Evolutionary conservation across 2,329 filamentous ascomycete species (phyloP), one percentile per base, ranked within the genome.

Genomic region (Pseudocercospora cruenta): DNA sequence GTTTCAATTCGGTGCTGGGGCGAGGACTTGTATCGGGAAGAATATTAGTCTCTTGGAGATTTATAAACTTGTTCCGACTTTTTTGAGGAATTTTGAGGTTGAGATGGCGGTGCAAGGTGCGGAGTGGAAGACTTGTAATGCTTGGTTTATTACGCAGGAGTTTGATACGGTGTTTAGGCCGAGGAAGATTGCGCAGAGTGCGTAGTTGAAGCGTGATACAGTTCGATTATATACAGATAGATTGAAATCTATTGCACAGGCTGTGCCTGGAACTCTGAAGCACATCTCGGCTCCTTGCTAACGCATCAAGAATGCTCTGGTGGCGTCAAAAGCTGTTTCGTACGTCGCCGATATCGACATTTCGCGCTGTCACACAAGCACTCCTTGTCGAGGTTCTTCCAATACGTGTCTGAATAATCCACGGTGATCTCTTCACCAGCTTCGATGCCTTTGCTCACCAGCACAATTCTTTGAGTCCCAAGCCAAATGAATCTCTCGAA

Each of bases 1-100:
- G 88, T 82, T 91, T 75, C 89, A 91, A 71, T 92, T 92, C 76
- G 90, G 90, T 1, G 90, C 90, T 78, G 90, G 90, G 0, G 85
- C 86, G 10, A 80, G 90, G 72, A 91, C 90, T 1, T 92, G 90
- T 71, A 83, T 86, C 58, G 90, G 90, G 2, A 83, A 82, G 78
- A 84, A 84, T 66, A 81, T 85, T 62, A 69, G 58, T 53, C 65
- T 84, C 67, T 64, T 84, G 66, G 83, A 85, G 74, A 81, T 84
- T 7, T 84, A 83, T 68, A 85, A 85, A 75, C 70, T 84, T 10
- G 81, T 85, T 39, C 82, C 82, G 21, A 83, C 80, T 83, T 79
- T 92, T 73, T 75, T 92, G 77, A 80, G 88, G 74, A 82, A 86
- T 66, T 92, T 91, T 70, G 87, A 91, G 78, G 85, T 81, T 59